Percentiles rank a stretch among this genome's conserved stretches.
Conservation (phyloP, 1,284 basidiomycete genomes). For the Ustilago esculenta region DNA sequence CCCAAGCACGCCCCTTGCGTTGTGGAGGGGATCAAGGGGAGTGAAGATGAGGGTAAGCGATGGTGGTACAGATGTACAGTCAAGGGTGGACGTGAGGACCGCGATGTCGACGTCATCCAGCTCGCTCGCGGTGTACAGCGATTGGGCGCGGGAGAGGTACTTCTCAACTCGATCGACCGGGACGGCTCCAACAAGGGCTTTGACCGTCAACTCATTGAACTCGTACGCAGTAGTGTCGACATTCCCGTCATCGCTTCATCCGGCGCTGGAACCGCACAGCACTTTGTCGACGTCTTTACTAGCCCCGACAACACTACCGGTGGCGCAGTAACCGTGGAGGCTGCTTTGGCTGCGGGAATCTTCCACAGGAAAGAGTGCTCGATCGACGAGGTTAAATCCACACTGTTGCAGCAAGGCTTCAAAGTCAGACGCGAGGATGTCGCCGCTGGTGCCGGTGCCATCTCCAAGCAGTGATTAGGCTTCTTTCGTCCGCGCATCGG, state of each 20-base stretch:
- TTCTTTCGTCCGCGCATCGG: no score
- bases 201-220: constrained; percentile 81
- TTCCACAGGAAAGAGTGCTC: constrained; percentile 91
- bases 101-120: constrained; percentile 91
- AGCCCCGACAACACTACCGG: constrained; percentile 1
- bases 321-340: constrained; percentile 74
- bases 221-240: constrained; percentile 78
- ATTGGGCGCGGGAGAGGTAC: constrained; percentile 92
- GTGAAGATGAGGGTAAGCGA: constrained; percentile 74
- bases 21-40: constrained; percentile 67
- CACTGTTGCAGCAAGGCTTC: constrained; percentile 58
- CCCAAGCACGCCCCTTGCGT: constrained; percentile 67
- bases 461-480: constrained; percentile 32
- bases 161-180: constrained; percentile 95
- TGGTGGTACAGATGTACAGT: constrained; percentile 99
- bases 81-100: constrained; percentile 85
- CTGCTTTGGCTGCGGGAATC: constrained; percentile 94
- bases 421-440: constrained; percentile 51
- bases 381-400: constrained; percentile 69
- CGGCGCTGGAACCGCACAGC: constrained; percentile 80
- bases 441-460: constrained; percentile 44
- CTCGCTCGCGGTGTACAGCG: constrained; percentile 86
- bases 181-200: constrained; percentile 94
- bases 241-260: constrained; percentile 96
- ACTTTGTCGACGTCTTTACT: constrained; percentile 80